Evolutionary conservation across 805 yeast genomes (phyloP).

Genomic region (Tetrapisispora iriomotensis): DNA sequence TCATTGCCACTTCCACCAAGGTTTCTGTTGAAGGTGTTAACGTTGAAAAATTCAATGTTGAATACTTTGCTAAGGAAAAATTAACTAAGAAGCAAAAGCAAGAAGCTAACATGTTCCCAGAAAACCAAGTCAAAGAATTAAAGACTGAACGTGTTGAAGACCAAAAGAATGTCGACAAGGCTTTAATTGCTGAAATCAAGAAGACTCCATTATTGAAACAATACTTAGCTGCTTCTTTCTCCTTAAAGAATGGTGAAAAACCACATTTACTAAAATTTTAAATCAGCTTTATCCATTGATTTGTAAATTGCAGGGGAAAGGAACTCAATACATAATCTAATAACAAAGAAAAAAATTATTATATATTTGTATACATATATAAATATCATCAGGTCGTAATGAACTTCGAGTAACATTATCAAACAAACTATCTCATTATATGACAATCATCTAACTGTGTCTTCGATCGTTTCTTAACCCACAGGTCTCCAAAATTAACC

Average conservation of each 20-base stretch:
- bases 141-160: constrained; percentile 91
- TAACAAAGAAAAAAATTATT: too few species aligned
- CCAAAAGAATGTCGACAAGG: constrained; percentile 92
- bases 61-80: constrained; percentile 95
- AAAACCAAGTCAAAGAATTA: constrained; percentile 72
- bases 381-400: too few species aligned
- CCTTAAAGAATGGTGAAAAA: constrained; percentile 95
- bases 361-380: too few species aligned
- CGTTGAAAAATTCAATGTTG: constrained; percentile 83
- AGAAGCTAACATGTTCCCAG: constrained; percentile 87
- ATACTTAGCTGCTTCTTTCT: constrained; percentile 91
- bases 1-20: constrained; percentile 95
- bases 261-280: constrained; percentile 97
- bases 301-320: too few species aligned
- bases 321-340: too few species aligned
- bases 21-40: constrained; percentile 72
- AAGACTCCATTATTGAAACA: constrained; percentile 95
- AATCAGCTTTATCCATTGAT: too few species aligned
- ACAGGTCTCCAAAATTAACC: too few species aligned
- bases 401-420: too few species aligned
- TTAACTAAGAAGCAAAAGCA: constrained; percentile 70
- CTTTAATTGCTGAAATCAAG: constrained; percentile 87
- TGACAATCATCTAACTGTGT: too few species aligned
- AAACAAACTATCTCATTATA: too few species aligned
- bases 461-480: too few species aligned